Evolutionary conservation across 1,284 basidiomycete genomes (phyloP).

Genomic region (Moesziomyces globuligerus): DNA sequence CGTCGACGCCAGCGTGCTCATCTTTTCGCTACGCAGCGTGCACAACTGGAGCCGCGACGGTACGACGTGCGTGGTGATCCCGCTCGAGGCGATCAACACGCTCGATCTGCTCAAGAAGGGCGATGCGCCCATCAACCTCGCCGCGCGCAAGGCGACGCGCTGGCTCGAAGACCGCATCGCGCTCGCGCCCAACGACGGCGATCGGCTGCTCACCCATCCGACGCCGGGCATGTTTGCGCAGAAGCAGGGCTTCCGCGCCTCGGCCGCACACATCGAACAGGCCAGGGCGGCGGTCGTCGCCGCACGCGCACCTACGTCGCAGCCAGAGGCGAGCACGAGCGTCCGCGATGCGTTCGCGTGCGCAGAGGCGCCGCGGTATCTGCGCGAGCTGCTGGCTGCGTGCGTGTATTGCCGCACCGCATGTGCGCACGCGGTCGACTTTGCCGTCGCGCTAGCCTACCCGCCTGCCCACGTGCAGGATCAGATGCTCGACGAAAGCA

Average conservation of each 20-base stretch:
- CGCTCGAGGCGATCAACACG: slow-evolving; percentile 88
- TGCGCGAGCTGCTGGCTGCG: slow-evolving; percentile 37
- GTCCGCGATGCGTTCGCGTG: slow-evolving; percentile 18
- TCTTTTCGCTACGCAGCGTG: slow-evolving; percentile 82
- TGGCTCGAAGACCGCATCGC: slow-evolving; percentile 74
- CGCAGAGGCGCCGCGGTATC: slow-evolving; percentile 25
- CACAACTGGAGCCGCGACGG: slow-evolving; percentile 80
- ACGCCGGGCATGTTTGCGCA: slow-evolving; percentile 43
- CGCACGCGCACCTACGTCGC: neutral
- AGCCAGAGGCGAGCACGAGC: neutral
- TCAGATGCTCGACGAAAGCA: slow-evolving; percentile 23
- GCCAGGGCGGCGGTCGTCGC: slow-evolving; percentile 8
- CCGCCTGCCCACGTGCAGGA: slow-evolving; percentile 36
- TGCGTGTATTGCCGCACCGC: slow-evolving; percentile 26
- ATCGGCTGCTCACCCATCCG: slow-evolving; percentile 28
- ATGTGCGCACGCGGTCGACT: slow-evolving; percentile 7
- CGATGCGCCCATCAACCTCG: slow-evolving; percentile 77
- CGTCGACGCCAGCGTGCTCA: slow-evolving; percentile 84
- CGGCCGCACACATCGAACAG: slow-evolving; percentile 15
- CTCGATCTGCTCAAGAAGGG: slow-evolving; percentile 95
- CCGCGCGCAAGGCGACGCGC: slow-evolving; percentile 82
- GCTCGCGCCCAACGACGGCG: slow-evolving; percentile 15
- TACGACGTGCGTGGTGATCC: slow-evolving; percentile 79
- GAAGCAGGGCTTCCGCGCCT: slow-evolving; percentile 22
- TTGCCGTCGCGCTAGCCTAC: slow-evolving; percentile 34